A percentile compares a stretch with the other conserved stretches of the same genome.
Evolutionary conservation across 768 basidiomycete species (phyloP).

Genomic region (Sistotremastrum niveocremeum): DNA sequence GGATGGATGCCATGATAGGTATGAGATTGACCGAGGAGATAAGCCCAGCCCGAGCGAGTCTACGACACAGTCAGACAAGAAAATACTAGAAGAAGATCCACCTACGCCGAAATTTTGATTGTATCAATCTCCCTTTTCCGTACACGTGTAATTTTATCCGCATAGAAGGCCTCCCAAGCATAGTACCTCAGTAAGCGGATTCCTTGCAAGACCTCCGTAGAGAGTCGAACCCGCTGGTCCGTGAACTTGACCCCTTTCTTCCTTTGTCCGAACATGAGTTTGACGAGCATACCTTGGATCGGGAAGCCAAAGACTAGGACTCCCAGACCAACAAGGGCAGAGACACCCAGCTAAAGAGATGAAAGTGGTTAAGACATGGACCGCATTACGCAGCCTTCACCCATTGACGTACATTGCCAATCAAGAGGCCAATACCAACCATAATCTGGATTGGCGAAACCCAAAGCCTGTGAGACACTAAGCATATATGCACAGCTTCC

Average conservation of each 20-base stretch:
- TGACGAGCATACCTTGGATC: constrained; percentile 38
- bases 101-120: constrained; percentile 15
- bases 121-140: constrained; percentile 13
- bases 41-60: constrained; percentile 18
- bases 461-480: constrained; percentile 28
- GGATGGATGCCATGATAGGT: constrained; percentile 35
- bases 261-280: constrained; percentile 38
- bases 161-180: constrained; percentile 44
- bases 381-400: too few relatives aligned
- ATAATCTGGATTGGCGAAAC: constrained; percentile 46
- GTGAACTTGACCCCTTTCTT: constrained; percentile 49
- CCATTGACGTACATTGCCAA: constrained; percentile 35
- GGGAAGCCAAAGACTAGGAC: constrained; percentile 47
- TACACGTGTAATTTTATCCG: constrained; percentile 25
- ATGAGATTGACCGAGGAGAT: constrained; percentile 35
- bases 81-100: neutral
- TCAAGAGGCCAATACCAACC: constrained; percentile 47
- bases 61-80: constrained; percentile 2
- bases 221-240: constrained; percentile 50
- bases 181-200: constrained; percentile 55
- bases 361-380: neutral
- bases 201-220: constrained; percentile 54
- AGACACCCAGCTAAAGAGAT: constrained; percentile 40
- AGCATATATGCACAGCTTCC: too few relatives aligned
- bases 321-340: constrained; percentile 51